These are phyloP conservation scores for Trametes pubescens DNA, from an alignment of 1,284 basidiomycete species.

Conservation along the genomic window DNA sequence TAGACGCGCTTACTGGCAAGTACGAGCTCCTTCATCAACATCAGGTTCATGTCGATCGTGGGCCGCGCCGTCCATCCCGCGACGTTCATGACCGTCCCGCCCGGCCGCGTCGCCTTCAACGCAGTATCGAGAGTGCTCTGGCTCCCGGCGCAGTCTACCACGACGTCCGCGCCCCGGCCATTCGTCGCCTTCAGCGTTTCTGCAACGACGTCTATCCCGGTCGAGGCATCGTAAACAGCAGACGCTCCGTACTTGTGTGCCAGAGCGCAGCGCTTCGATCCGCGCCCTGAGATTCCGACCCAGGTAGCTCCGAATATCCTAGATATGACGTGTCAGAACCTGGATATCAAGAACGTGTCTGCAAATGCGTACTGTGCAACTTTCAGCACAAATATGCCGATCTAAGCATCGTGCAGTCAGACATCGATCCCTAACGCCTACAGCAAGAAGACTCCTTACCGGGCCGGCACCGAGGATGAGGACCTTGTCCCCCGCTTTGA, in stretches of 20 bases:
- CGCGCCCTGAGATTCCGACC: slow-evolving; percentile 44
- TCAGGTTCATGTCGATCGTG: slow-evolving; percentile 37
- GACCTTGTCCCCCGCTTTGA: slow-evolving; percentile 39
- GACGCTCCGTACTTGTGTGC: slow-evolving; percentile 39
- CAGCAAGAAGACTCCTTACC: slow-evolving; percentile 20
- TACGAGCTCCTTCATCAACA: slow-evolving; percentile 41
- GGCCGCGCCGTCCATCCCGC: slow-evolving; percentile 41
- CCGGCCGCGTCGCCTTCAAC: slow-evolving; percentile 36
- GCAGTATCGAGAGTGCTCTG: slow-evolving; percentile 40
- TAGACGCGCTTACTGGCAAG: slow-evolving; percentile 32
- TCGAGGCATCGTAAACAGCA: slow-evolving; percentile 37
- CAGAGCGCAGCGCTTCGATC: slow-evolving; percentile 37
- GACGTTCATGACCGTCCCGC: slow-evolving; percentile 43
- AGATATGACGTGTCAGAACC: neutral
- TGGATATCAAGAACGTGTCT: too few species aligned
- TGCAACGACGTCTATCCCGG: slow-evolving; percentile 30
- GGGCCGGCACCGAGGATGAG: slow-evolving; percentile 46
- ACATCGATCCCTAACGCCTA: neutral
- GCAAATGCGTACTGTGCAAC: slow-evolving; percentile 31
- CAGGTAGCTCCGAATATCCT: slow-evolving; percentile 21
- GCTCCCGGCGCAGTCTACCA: slow-evolving; percentile 45
- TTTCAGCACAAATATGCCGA: slow-evolving; percentile 40
- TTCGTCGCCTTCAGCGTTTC: slow-evolving; percentile 34
- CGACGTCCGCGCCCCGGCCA: slow-evolving; percentile 42
- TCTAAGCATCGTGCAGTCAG: slow-evolving; percentile 21